These are phyloP conservation scores for Beta vulgaris DNA, from an alignment of 148 eudicot genomes.

Conservation along the genomic window DNA sequence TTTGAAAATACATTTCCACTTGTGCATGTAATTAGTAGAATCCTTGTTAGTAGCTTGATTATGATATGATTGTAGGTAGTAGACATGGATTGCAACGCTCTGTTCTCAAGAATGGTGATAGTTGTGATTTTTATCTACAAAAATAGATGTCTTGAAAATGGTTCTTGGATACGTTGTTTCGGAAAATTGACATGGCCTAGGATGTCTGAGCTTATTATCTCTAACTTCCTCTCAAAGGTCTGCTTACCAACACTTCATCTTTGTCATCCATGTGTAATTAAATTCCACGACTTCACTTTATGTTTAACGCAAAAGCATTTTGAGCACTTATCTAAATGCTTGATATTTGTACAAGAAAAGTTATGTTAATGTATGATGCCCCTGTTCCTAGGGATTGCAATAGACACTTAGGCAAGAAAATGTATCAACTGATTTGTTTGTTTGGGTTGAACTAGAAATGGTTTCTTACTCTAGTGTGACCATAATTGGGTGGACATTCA, in stretches of 20 bases:
- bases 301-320: neutral
- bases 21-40: too few relatives aligned
- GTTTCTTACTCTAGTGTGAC: neutral
- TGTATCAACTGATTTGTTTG: neutral
- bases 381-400: neutral
- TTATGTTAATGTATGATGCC: neutral
- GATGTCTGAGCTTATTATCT: constrained; percentile 86
- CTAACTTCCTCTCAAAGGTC: constrained; percentile 84
- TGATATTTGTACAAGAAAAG: neutral
- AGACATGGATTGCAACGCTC: constrained; percentile 48
- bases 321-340: neutral
- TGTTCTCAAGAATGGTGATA: constrained; percentile 55
- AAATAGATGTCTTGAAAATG: constrained; percentile 57
- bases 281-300: neutral
- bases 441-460: neutral
- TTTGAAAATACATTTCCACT: too few relatives aligned
- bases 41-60: too few relatives aligned
- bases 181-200: constrained; percentile 98
- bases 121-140: constrained; percentile 58
- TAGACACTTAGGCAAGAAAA: neutral
- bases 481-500: too few relatives aligned
- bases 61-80: constrained; percentile 60
- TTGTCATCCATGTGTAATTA: neutral
- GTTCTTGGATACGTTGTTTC: constrained; percentile 75
- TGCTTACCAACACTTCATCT: constrained; percentile 14